phyloP scores from a whole-genome alignment of 306 rosid genomes.

The Trifolium dubium region DNA sequence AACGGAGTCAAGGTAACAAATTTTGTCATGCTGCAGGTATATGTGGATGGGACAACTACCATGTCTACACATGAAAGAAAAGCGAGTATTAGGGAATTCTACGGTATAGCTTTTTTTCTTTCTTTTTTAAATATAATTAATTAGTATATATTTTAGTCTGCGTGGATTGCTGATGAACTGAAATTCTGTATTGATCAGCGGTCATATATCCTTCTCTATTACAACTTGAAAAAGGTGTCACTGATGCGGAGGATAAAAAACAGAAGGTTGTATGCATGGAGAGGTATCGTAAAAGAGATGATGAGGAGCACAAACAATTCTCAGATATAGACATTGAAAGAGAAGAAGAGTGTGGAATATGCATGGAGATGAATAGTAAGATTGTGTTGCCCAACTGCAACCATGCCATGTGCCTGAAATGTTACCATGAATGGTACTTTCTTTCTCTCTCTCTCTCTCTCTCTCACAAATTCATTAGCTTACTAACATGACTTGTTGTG shows the following conservation, averaged over 20 bases:
- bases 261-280: slow-evolving; percentile 89
- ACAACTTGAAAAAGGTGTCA: slow-evolving; percentile 89
- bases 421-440: slow-evolving; percentile 89
- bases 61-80: slow-evolving; percentile 94
- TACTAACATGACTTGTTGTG: not conserved
- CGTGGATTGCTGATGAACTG: slow-evolving; percentile 39
- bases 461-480: not conserved
- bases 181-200: slow-evolving; percentile 57
- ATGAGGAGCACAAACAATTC: slow-evolving; percentile 54
- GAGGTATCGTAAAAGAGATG: slow-evolving; percentile 79
- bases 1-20: slow-evolving; percentile 13
- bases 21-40: slow-evolving; percentile 62
- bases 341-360: slow-evolving; percentile 97
- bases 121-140: not conserved
- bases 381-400: slow-evolving; percentile 90
- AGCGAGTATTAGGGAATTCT: slow-evolving; percentile 94
- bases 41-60: slow-evolving; percentile 96
- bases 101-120: slow-evolving; percentile 57
- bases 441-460: slow-evolving; percentile 43
- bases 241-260: slow-evolving; percentile 82
- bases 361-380: slow-evolving; percentile 91
- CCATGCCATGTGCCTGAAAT: slow-evolving; percentile 91
- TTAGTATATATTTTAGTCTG: slow-evolving; percentile 21
- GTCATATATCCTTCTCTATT: slow-evolving; percentile 86
- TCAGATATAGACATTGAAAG: slow-evolving; percentile 83